These are phyloP conservation scores for Pistacia atlantica DNA, from an alignment of 345 rosid genomes.

Conservation along the genomic window DNA sequence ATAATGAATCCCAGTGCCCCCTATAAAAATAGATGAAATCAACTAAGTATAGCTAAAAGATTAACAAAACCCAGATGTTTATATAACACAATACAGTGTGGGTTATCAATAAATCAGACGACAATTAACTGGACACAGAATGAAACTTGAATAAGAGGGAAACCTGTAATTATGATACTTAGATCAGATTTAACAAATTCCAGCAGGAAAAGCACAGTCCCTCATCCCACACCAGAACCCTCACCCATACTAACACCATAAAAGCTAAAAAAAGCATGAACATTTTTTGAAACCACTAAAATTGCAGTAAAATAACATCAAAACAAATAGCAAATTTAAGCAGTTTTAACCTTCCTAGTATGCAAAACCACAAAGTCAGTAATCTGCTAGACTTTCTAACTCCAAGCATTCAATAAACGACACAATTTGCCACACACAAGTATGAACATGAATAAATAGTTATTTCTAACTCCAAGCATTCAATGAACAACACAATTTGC, in stretches of 20 bases:
- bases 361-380: neutral
- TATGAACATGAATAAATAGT: neutral
- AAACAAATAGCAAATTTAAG: neutral
- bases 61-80: neutral
- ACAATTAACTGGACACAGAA: neutral
- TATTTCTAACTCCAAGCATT: neutral
- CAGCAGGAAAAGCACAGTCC: neutral
- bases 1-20: neutral
- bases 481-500: neutral
- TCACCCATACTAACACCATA: too few relatives aligned
- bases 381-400: neutral
- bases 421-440: neutral
- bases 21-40: neutral
- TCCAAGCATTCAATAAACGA: neutral
- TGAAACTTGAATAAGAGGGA: neutral
- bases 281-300: neutral
- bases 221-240: too few relatives aligned
- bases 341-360: neutral
- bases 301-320: neutral
- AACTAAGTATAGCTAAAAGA: neutral
- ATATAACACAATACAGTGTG: neutral
- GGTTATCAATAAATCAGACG: neutral
- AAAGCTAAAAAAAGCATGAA: too few relatives aligned
- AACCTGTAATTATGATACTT: neutral
- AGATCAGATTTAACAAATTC: neutral